phyloP scores from a whole-genome alignment of 78 protist species.

The Tieghemostelium lacteum region DNA sequence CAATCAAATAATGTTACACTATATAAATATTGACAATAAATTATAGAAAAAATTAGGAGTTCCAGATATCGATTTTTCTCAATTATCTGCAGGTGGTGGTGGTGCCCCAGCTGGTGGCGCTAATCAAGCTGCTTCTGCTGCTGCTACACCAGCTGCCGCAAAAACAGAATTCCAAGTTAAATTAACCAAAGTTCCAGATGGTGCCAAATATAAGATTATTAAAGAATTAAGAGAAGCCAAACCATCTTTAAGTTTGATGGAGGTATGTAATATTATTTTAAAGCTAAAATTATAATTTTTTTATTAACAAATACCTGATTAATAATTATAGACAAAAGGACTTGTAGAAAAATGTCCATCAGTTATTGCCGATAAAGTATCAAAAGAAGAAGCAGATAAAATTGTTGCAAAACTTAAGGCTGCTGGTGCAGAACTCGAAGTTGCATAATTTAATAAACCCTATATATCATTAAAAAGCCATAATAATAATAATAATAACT shows the following conservation, averaged over 20 bases:
- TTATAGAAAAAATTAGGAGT: slow-evolving; percentile 49
- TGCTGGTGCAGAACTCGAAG: slow-evolving; percentile 68
- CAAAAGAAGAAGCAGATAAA: slow-evolving; percentile 78
- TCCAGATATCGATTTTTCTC: slow-evolving; percentile 50
- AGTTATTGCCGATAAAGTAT: slow-evolving; percentile 67
- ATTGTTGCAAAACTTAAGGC: slow-evolving; percentile 72
- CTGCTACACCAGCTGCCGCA: slow-evolving; percentile 63
- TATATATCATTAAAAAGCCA: too few relatives aligned
- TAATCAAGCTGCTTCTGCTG: slow-evolving; percentile 61
- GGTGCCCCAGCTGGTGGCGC: slow-evolving; percentile 38
- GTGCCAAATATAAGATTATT: slow-evolving; percentile 82
- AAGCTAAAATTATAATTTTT: neutral
- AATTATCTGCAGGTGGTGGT: neutral
- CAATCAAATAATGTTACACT: neutral
- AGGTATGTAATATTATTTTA: slow-evolving; percentile 16
- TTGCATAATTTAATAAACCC: slow-evolving; percentile 24
- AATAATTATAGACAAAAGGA: slow-evolving; percentile 43
- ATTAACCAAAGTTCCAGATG: slow-evolving; percentile 76
- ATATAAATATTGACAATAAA: neutral
- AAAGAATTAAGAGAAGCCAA: slow-evolving; percentile 78
- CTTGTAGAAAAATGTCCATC: slow-evolving; percentile 79
- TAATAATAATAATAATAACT: too few relatives aligned
- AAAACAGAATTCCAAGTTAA: slow-evolving; percentile 75
- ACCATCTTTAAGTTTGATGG: slow-evolving; percentile 76
- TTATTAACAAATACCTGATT: neutral